Base-by-base conservation (phyloP, 2,329 filamentous ascomycete species). In the Calonectria naviculata region DNA sequence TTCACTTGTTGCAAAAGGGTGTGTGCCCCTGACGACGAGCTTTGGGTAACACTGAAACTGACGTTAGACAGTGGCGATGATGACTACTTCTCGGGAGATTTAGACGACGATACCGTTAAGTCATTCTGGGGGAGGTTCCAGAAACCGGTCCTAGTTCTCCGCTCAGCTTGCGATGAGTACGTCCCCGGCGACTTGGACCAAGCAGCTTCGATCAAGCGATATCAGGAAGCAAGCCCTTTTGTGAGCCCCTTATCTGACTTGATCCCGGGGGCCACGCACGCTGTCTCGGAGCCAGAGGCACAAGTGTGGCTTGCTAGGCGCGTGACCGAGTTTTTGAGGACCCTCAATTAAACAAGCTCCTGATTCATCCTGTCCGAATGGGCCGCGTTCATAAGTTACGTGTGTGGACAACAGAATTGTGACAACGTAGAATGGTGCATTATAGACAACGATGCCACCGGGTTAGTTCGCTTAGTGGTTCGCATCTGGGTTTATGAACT, bases 21-120 rank as follows among this genome's bases (percentile, higher is more conserved):
- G 80, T 74, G 88, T 12, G 38, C 17, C 4, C 28, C n/a, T 28
- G 13, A 4, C 8, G 36, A n/a, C 12, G 26, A 46, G 34, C 28
- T 82, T 28, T 13, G 24, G 15, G 2, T 5, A 7, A 46, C 29
- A 26, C 4, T 5, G 7, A 31, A 36, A 13, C 56, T 63, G 24
- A 67, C 31, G 28, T 5, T 36, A 9, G 7, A 46, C 61, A 90
- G 91, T 6, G 93, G 92, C 12, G 93, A 94, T 70, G 95, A 98
- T 80, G 95, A 98, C 80, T 94, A 93, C 79, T 98, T 97, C 84
- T 95, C 93, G n/a, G 92, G 91, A 3, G 93, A 97, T 79, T 84
- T 97, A n/a, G 81, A 85, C 0, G 84, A 87, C 36, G 85, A 89
- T 36, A 85, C 87, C 21, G 84, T 95, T 8, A 78, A 82, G 28